phyloP scores from a whole-genome alignment of 495 filamentous ascomycete species.

The Penicillium crystallinum region DNA sequence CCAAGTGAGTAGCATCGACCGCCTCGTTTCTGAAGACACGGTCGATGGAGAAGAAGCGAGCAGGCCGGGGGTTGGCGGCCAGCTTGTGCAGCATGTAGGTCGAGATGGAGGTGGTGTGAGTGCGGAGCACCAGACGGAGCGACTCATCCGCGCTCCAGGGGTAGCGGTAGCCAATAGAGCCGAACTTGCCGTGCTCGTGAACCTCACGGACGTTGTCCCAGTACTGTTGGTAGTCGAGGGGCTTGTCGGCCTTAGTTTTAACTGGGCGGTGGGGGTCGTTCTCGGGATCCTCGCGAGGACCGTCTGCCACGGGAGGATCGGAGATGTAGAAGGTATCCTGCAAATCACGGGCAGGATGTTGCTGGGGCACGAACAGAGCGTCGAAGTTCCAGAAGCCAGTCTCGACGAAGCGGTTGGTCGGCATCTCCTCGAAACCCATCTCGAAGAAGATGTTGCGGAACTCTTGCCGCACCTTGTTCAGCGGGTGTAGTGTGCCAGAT shows the following conservation, averaged over 20 bases:
- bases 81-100: constrained; percentile 86
- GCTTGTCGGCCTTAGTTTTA: constrained; percentile 34
- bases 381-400: constrained; percentile 99
- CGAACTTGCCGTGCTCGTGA: constrained; percentile 82
- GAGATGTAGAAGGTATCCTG: constrained; percentile 99
- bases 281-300: constrained; percentile 64
- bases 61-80: constrained; percentile 71
- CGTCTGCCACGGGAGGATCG: constrained; percentile 72
- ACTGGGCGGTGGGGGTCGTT: constrained; percentile 36
- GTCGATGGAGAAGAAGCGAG: constrained; percentile 95
- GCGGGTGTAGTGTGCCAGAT: constrained; percentile 83
- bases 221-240: constrained; percentile 73
- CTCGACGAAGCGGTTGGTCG: constrained; percentile 71
- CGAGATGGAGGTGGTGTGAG: constrained; percentile 89
- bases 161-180: constrained; percentile 92
- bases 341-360: constrained; percentile 92
- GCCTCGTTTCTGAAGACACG: constrained; percentile 95
- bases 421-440: constrained; percentile 49
- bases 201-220: constrained; percentile 80
- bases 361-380: constrained; percentile 92
- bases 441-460: constrained; percentile 98
- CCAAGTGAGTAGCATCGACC: constrained; percentile 92
- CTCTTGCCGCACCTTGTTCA: constrained; percentile 91
- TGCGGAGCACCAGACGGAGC: constrained; percentile 82
- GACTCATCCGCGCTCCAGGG: constrained; percentile 89